A percentile compares a stretch with the other conserved stretches of the same genome.
These are phyloP conservation scores for Alternaria incomplexa DNA, from an alignment of 2,329 filamentous ascomycete species.

Conservation along the genomic window DNA sequence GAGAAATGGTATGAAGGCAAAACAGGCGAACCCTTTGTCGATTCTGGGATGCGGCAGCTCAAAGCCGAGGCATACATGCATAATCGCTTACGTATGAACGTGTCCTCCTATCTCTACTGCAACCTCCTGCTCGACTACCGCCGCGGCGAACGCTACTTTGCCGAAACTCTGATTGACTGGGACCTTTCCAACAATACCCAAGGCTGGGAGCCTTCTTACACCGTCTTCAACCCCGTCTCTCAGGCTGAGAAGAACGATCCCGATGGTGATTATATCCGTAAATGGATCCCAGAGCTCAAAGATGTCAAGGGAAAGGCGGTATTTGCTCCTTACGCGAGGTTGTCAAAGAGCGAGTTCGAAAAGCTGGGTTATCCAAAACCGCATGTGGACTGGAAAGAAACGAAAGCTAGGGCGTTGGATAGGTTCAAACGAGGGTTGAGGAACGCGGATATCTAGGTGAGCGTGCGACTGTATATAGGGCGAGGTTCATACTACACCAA, in stretches of 20 bases:
- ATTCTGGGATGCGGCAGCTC: conserved; percentile 38
- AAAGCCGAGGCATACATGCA: conserved; percentile 58
- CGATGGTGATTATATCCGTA: conserved; percentile 47
- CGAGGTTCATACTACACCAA: background rate
- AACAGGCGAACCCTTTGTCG: conserved; percentile 58
- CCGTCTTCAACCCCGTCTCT: conserved; percentile 53
- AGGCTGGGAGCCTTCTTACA: conserved; percentile 60
- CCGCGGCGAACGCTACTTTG: conserved; percentile 58
- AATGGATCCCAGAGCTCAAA: conserved; percentile 48
- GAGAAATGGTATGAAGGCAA: conserved; percentile 56
- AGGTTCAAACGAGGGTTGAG: conserved; percentile 54
- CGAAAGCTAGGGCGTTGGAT: conserved; percentile 51
- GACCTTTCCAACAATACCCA: conserved; percentile 60
- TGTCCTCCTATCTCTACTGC: conserved; percentile 55
- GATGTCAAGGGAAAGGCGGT: conserved; percentile 55
- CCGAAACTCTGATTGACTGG: conserved; percentile 57
- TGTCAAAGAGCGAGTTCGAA: conserved; percentile 56
- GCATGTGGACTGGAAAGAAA: conserved; percentile 54
- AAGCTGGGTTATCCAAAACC: conserved; percentile 55
- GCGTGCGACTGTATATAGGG: background rate
- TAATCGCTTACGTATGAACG: conserved; percentile 60
- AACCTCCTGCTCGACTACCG: conserved; percentile 59
- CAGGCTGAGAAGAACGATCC: conserved; percentile 50
- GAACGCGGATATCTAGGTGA: conserved; percentile 30
- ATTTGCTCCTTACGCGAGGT: conserved; percentile 55